phyloP scores from a whole-genome alignment of 2,329 filamentous ascomycete genomes.

The Fonsecaea pedrosoi region DNA sequence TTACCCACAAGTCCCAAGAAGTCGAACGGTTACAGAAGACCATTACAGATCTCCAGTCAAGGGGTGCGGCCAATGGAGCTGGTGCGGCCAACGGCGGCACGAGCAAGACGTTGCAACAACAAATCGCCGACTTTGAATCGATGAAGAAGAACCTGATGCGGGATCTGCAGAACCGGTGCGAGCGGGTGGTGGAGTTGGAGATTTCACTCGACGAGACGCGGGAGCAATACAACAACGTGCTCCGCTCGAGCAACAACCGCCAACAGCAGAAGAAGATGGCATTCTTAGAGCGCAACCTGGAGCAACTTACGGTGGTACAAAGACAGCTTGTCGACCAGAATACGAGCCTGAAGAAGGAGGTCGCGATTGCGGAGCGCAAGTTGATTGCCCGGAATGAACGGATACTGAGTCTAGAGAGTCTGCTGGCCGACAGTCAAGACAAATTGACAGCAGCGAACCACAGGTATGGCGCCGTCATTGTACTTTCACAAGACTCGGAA shows the following conservation, averaged over 20 bases:
- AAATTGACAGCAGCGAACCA: slow-evolving; percentile 97
- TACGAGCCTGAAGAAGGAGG: slow-evolving; percentile 95
- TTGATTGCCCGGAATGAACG: slow-evolving; percentile 95
- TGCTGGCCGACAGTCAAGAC: slow-evolving; percentile 96
- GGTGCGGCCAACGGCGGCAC: slow-evolving; percentile 70
- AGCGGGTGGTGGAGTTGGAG: slow-evolving; percentile 96
- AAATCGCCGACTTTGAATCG: slow-evolving; percentile 97
- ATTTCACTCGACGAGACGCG: slow-evolving; percentile 96
- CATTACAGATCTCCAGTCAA: slow-evolving; percentile 78
- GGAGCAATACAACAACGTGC: slow-evolving; percentile 98
- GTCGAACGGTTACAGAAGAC: slow-evolving; percentile 79
- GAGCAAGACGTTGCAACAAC: slow-evolving; percentile 93
- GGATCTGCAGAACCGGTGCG: slow-evolving; percentile 96
- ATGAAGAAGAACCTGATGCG: slow-evolving; percentile 99
- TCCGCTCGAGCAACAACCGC: slow-evolving; percentile 94
- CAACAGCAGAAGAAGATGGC: slow-evolving; percentile 99
- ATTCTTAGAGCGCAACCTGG: slow-evolving; percentile 95
- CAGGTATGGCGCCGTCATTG: slow-evolving; percentile 69
- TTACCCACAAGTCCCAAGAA: slow-evolving; percentile 79
- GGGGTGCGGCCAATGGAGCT: slow-evolving; percentile 52
- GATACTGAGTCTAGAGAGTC: slow-evolving; percentile 88
- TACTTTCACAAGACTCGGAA: background rate
- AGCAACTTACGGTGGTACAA: slow-evolving; percentile 96
- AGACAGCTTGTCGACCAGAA: slow-evolving; percentile 98
- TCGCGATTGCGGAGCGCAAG: slow-evolving; percentile 97